Percentiles rank a stretch among this genome's conserved stretches.
Conservation (phyloP, 2,329 filamentous ascomycete genomes). For the Paraconiothyrium brasiliense region DNA sequence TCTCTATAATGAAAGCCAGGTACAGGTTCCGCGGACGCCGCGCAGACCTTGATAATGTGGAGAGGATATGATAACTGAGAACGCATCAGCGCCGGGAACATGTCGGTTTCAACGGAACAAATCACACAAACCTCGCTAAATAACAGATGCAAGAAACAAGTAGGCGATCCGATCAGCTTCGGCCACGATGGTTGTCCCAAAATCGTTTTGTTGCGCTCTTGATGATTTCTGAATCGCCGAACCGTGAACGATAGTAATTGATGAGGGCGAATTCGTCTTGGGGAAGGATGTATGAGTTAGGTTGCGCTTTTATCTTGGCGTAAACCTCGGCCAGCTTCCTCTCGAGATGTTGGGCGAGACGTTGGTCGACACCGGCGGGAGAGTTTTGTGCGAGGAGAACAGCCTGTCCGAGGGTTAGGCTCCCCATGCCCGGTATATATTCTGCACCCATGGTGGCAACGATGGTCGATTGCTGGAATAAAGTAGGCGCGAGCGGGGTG, state of each 20-base stretch:
- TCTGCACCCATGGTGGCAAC: conserved; percentile 54
- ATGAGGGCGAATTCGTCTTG: conserved; percentile 84
- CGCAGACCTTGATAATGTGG: conserved; percentile 19
- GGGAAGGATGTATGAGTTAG: conserved; percentile 76
- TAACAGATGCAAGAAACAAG: conserved; percentile 2
- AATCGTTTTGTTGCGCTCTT: conserved; percentile 65
- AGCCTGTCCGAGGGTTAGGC: conserved; percentile 69
- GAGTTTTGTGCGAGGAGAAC: conserved; percentile 80
- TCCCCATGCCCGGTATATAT: conserved; percentile 52
- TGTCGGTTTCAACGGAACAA: background rate
- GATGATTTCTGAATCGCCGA: conserved; percentile 62
- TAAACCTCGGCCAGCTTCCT: conserved; percentile 67
- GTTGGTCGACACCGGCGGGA: conserved; percentile 72
- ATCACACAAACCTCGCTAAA: conserved; percentile 21
- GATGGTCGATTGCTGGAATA: conserved; percentile 36
- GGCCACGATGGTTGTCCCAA: conserved; percentile 60
- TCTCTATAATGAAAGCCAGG: conserved; percentile 26
- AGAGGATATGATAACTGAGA: conserved; percentile 7
- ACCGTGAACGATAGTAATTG: conserved; percentile 81
- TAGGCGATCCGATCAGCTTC: conserved; percentile 28
- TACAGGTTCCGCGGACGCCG: conserved; percentile 27
- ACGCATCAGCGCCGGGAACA: background rate
- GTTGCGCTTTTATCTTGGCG: conserved; percentile 70
- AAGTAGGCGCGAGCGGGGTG: conserved; percentile 27
- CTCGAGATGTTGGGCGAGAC: conserved; percentile 72